phyloP scores from a whole-genome alignment of 257 asterid genomes.

The Solanum etuberosum region DNA sequence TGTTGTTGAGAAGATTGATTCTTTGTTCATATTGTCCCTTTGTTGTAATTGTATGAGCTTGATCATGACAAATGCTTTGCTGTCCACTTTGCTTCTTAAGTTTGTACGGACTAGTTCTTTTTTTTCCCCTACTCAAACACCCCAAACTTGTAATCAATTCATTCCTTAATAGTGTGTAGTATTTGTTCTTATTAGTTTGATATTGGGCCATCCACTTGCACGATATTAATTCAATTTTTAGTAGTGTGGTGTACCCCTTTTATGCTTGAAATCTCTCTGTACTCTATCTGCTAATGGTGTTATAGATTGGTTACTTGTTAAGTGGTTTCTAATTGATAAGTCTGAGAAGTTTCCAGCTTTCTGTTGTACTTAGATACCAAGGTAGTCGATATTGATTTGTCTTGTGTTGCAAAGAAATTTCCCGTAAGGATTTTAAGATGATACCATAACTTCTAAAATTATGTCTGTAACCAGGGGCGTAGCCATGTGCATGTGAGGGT shows the following conservation, averaged over 20 bases:
- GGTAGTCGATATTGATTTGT: not conserved
- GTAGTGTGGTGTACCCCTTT: not conserved
- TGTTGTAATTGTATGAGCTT: not conserved
- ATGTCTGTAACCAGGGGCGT: not conserved
- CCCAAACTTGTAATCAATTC: not conserved
- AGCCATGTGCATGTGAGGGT: too few relatives aligned
- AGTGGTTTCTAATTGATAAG: not conserved
- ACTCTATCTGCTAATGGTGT: not conserved
- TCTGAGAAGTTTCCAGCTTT: not conserved
- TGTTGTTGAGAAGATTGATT: not conserved
- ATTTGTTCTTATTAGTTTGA: not conserved
- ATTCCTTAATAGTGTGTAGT: not conserved
- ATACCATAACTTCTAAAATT: not conserved
- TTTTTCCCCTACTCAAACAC: not conserved
- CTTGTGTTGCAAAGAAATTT: not conserved
- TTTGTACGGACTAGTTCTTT: not conserved
- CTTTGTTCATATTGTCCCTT: not conserved
- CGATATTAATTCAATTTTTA: not conserved
- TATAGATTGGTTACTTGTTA: not conserved
- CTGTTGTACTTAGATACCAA: not conserved
- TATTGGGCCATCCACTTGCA: not conserved
- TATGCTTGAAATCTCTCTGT: not conserved
- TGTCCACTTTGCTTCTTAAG: not conserved
- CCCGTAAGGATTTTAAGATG: not conserved
- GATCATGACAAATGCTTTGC: not conserved